A percentile compares a stretch with the other conserved stretches of the same genome.
These are phyloP conservation scores for Coemansia sp. DNA, from an alignment of 192 early-diverging fungal species.

Conservation along the genomic window DNA sequence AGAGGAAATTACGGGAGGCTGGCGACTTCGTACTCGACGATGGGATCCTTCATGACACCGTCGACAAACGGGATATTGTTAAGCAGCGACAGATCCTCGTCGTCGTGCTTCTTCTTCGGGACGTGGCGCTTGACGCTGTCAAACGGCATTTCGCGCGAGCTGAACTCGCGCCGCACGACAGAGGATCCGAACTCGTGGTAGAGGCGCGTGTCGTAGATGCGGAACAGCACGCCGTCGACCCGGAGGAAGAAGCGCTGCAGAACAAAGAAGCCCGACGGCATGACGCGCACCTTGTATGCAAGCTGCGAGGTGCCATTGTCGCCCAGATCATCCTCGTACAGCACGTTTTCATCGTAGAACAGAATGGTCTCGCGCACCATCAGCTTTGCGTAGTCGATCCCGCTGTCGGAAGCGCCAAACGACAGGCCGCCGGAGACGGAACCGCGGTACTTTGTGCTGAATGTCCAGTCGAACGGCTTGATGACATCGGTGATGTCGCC, in stretches of 20 bases:
- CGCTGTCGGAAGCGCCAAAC: conserved; percentile 32
- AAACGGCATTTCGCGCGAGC: conserved; percentile 66
- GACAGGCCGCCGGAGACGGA: conserved; percentile 35
- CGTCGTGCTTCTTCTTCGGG: conserved; percentile 44
- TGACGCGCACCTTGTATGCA: conserved; percentile 84
- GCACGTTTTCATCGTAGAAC: conserved; percentile 90
- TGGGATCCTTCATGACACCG: conserved; percentile 31
- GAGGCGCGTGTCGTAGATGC: conserved; percentile 85
- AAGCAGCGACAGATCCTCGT: conserved; percentile 50
- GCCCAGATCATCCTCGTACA: conserved; percentile 96
- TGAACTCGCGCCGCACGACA: conserved; percentile 69
- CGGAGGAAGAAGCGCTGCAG: conserved; percentile 87
- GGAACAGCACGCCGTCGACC: conserved; percentile 91
- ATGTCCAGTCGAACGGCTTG: conserved; percentile 98
- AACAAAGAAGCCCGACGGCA: conserved; percentile 88
- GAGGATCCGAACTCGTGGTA: conserved; percentile 83
- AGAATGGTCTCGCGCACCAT: conserved; percentile 80
- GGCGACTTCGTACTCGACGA: conserved; percentile 35
- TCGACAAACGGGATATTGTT: conserved; percentile 55
- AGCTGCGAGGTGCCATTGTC: conserved; percentile 90
- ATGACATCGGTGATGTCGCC: conserved; percentile 78
- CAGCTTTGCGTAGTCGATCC: conserved; percentile 79
- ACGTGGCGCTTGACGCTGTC: conserved; percentile 46
- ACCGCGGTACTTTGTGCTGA: conserved; percentile 79
- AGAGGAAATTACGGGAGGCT: background rate